Evolutionary conservation across 768 basidiomycete species (phyloP).

Genomic region (Pulveroboletus sp.): DNA sequence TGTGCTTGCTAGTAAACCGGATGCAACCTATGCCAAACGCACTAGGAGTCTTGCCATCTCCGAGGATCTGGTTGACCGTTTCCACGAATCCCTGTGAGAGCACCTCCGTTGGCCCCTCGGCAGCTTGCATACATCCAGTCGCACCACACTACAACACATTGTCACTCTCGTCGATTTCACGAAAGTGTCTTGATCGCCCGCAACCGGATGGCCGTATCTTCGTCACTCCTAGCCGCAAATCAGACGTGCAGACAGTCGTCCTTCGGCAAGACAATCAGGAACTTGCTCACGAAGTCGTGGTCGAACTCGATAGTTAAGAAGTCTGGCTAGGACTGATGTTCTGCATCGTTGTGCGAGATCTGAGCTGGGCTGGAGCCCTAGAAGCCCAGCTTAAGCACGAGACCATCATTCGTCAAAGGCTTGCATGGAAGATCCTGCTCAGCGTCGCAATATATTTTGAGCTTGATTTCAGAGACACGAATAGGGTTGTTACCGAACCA

Average conservation of each 20-base stretch:
- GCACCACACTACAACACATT: slow-evolving; percentile 46
- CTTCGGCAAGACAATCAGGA: slow-evolving; percentile 41
- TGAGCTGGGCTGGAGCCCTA: slow-evolving; percentile 42
- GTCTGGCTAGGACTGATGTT: slow-evolving; percentile 48
- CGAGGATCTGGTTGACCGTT: slow-evolving; percentile 44
- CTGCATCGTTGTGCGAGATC: slow-evolving; percentile 42
- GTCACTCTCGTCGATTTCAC: slow-evolving; percentile 57
- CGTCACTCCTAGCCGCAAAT: slow-evolving; percentile 33
- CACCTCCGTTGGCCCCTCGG: not conserved
- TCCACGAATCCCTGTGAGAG: slow-evolving; percentile 48
- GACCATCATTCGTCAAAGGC: not conserved
- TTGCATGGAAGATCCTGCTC: slow-evolving; percentile 46
- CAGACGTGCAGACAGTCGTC: slow-evolving; percentile 46
- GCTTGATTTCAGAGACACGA: slow-evolving; percentile 31
- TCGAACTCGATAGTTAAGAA: slow-evolving; percentile 53
- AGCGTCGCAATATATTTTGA: slow-evolving; percentile 49
- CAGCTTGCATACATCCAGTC: not conserved
- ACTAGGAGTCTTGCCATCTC: slow-evolving; percentile 41
- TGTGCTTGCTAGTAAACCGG: not conserved
- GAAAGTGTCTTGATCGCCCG: slow-evolving; percentile 53
- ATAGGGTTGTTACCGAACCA: no score
- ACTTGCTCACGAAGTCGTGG: slow-evolving; percentile 38
- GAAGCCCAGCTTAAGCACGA: not conserved
- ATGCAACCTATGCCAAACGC: not conserved
- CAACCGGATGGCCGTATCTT: slow-evolving; percentile 12